These are phyloP conservation scores for Mycena galericulata DNA, from an alignment of 768 basidiomycete species.

Conservation along the genomic window DNA sequence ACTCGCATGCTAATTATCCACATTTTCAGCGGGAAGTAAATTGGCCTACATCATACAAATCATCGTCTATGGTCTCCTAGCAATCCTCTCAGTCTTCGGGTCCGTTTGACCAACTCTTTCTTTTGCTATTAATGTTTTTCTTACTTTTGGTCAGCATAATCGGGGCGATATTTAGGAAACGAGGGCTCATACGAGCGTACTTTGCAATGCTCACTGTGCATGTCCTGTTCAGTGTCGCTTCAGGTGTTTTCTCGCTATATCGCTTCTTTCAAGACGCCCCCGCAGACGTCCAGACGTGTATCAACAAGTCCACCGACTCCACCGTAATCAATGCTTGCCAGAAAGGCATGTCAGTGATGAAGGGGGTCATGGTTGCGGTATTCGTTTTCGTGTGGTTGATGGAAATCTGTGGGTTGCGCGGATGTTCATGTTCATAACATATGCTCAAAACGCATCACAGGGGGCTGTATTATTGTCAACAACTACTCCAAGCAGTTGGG, in stretches of 20 bases:
- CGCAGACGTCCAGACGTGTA: conserved; percentile 53
- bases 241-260: conserved; percentile 58
- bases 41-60: conserved; percentile 56
- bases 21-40: conserved; percentile 49
- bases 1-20: not conserved
- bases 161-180: conserved; percentile 55
- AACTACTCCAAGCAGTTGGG: conserved; percentile 58
- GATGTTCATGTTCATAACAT: conserved; percentile 7
- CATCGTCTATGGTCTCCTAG: conserved; percentile 54
- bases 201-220: conserved; percentile 56
- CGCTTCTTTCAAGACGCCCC: conserved; percentile 56
- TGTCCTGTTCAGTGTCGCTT: conserved; percentile 57
- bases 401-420: conserved; percentile 55
- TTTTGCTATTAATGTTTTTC: not conserved
- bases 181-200: conserved; percentile 56
- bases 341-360: conserved; percentile 53
- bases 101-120: conserved; percentile 35
- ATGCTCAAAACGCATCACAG: conserved; percentile 38
- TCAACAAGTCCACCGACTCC: conserved; percentile 46
- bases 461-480: conserved; percentile 61
- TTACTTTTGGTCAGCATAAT: conserved; percentile 47
- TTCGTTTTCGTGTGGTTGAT: conserved; percentile 61
- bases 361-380: conserved; percentile 54
- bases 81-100: conserved; percentile 60
- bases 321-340: conserved; percentile 50